These are phyloP conservation scores for Pelargonium citronellum DNA, from an alignment of 441 rosid species.

Conservation along the genomic window DNA sequence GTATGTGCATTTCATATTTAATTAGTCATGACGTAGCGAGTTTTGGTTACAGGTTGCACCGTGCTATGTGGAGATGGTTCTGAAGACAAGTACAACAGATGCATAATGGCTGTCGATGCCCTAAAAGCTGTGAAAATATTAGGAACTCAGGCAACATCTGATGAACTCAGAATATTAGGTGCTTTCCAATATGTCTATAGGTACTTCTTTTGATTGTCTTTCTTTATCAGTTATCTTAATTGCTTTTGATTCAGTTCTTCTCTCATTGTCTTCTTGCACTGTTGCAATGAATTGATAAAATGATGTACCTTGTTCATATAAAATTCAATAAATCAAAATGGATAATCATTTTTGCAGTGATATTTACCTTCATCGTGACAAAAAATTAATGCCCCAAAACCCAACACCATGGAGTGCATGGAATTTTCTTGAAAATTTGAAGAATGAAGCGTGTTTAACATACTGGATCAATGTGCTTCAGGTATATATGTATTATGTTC, in stretches of 20 bases:
- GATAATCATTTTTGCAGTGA: slow-evolving; percentile 46
- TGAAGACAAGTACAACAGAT: slow-evolving; percentile 38
- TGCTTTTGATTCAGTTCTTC: too few species aligned
- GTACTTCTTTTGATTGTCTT: too few species aligned
- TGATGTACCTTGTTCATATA: too few species aligned
- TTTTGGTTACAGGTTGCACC: slow-evolving; percentile 22
- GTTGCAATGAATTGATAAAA: too few species aligned
- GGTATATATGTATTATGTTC: too few species aligned
- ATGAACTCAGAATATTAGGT: slow-evolving; percentile 71
- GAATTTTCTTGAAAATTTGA: slow-evolving; percentile 71
- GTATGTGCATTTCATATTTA: too few species aligned
- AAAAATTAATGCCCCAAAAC: slow-evolving; percentile 64
- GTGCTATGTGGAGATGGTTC: slow-evolving; percentile 45
- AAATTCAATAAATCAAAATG: too few species aligned
- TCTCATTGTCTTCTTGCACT: too few species aligned
- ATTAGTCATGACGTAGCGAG: background rate
- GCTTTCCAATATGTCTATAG: slow-evolving; percentile 78
- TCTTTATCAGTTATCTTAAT: too few species aligned
- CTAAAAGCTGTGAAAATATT: slow-evolving; percentile 64
- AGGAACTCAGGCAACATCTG: slow-evolving; percentile 56
- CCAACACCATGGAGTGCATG: slow-evolving; percentile 87
- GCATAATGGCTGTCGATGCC: slow-evolving; percentile 63
- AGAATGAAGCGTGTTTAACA: slow-evolving; percentile 60
- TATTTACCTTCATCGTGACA: slow-evolving; percentile 70
- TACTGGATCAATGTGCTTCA: slow-evolving; percentile 81